Percentiles rank a stretch among this genome's conserved stretches.
phyloP scores from a whole-genome alignment of 441 rosid genomes.

The Bruguiera hainesii region DNA sequence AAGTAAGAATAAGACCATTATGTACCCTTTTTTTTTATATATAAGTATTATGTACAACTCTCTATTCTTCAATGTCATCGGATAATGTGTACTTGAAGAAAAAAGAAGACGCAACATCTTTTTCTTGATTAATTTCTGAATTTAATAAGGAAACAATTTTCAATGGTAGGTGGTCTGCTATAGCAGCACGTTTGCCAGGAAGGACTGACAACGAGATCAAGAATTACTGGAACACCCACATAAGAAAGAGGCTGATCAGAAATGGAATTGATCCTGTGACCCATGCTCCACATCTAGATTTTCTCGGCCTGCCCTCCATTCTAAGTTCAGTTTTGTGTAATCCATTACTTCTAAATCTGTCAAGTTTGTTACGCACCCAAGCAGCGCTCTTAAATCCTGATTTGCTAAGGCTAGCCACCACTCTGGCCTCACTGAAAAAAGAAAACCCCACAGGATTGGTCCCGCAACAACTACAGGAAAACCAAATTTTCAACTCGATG shows the following conservation, averaged over 20 bases:
- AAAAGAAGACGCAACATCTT: no score
- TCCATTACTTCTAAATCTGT: constrained; percentile 38
- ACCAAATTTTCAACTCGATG: constrained; percentile 26
- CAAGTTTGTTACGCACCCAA: constrained; percentile 41
- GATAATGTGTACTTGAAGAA: no score
- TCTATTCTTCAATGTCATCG: no score
- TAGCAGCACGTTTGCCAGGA: constrained; percentile 90
- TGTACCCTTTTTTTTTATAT: no score
- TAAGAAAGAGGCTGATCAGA: constrained; percentile 68
- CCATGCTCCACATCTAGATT: constrained; percentile 76
- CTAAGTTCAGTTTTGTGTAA: constrained; percentile 42
- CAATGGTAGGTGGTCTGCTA: constrained; percentile 82
- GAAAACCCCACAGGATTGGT: constrained; percentile 44
- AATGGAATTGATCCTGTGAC: constrained; percentile 91
- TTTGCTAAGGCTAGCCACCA: constrained; percentile 35
- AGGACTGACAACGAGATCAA: constrained; percentile 92
- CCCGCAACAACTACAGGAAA: constrained; percentile 36
- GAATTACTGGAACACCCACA: constrained; percentile 94
- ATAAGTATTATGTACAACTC: no score
- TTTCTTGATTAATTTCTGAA: no score
- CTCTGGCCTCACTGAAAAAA: constrained; percentile 44
- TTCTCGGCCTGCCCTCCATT: constrained; percentile 60
- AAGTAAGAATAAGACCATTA: constrained; percentile 26
- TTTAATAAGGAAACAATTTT: background rate
- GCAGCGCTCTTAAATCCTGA: constrained; percentile 48